phyloP scores from a whole-genome alignment of 257 asterid species.

The Solanum arcanum region DNA sequence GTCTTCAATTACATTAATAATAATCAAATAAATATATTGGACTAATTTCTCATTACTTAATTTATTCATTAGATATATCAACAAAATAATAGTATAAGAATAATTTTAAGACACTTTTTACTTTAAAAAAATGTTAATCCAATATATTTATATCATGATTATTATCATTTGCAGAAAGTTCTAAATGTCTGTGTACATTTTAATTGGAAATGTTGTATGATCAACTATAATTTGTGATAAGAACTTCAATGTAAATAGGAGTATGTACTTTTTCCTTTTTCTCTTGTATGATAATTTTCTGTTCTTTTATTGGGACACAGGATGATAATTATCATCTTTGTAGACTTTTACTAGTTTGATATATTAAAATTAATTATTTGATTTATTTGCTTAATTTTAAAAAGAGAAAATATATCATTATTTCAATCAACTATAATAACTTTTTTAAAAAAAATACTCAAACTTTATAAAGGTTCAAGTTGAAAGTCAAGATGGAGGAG shows the following conservation, averaged over 20 bases:
- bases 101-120: too few species aligned
- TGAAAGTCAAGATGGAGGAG: too few species aligned
- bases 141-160: neutral
- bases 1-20: too few species aligned
- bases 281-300: neutral
- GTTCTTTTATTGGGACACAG: neutral
- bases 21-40: too few species aligned
- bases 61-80: neutral
- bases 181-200: neutral
- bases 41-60: neutral
- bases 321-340: neutral
- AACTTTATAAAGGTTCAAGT: too few species aligned
- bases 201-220: neutral
- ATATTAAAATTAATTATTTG: too few species aligned
- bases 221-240: neutral
- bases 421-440: too few species aligned
- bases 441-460: accelerated
- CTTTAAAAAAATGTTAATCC: neutral
- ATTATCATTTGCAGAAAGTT: neutral
- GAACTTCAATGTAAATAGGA: neutral
- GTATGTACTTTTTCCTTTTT: too few species aligned
- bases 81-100: neutral
- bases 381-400: too few species aligned
- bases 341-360: too few species aligned
- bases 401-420: too few species aligned